A percentile compares a stretch with the other conserved stretches of the same genome.
These are phyloP conservation scores for Omphalotus olearius DNA, from an alignment of 1,284 basidiomycete species.

Conservation along the genomic window DNA sequence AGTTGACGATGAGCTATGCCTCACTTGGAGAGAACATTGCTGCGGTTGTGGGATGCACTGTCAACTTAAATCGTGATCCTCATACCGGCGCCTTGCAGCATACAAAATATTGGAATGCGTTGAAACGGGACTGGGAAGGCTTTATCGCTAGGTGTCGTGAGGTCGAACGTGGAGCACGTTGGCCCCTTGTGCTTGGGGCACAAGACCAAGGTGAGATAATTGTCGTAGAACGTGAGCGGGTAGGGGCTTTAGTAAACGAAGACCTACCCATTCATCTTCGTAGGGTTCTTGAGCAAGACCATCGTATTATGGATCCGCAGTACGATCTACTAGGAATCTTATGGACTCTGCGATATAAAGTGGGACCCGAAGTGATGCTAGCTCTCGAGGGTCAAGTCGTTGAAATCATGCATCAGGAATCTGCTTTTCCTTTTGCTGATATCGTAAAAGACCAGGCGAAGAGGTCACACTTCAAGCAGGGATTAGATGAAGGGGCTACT, in stretches of 20 bases:
- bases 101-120: slow-evolving; percentile 74
- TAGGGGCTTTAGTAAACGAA: slow-evolving; percentile 58
- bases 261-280: slow-evolving; percentile 65
- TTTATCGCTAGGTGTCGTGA: slow-evolving; percentile 87
- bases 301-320: slow-evolving; percentile 39
- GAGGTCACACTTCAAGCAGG: slow-evolving; percentile 45
- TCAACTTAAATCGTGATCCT: slow-evolving; percentile 67
- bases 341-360: slow-evolving; percentile 54
- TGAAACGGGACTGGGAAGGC: slow-evolving; percentile 91
- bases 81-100: slow-evolving; percentile 78
- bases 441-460: slow-evolving; percentile 64
- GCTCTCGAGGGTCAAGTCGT: slow-evolving; percentile 54
- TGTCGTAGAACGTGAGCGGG: slow-evolving; percentile 75
- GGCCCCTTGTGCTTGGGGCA: slow-evolving; percentile 70
- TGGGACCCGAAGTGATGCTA: slow-evolving; percentile 52
- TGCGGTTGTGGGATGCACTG: slow-evolving; percentile 83
- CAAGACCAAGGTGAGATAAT: slow-evolving; percentile 51
- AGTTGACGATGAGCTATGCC: slow-evolving; percentile 56
- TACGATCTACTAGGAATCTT: slow-evolving; percentile 53
- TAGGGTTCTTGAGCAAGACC: slow-evolving; percentile 37
- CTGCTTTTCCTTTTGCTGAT: slow-evolving; percentile 68
- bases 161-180: slow-evolving; percentile 79
- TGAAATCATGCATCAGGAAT: slow-evolving; percentile 69
- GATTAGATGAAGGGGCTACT: slow-evolving; percentile 52
- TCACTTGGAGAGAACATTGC: slow-evolving; percentile 75